Evolutionary conservation across 1,284 basidiomycete genomes (phyloP), one percentile per base, ranked within the genome.

Genomic region (Heterobasidion occidentale): DNA sequence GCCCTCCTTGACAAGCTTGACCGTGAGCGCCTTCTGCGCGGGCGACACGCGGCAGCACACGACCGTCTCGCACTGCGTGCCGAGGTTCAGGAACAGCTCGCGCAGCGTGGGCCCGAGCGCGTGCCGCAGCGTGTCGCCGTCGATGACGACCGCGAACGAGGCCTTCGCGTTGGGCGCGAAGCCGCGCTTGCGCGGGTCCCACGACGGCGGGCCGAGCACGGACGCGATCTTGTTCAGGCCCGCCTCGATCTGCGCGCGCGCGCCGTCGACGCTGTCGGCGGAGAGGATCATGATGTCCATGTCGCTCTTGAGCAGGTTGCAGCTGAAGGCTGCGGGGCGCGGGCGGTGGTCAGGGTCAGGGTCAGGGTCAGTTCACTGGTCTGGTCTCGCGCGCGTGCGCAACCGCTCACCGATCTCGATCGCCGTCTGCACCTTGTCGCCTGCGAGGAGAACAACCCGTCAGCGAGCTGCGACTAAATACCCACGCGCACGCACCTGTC

Each of bases 231-330:
- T 98, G 77, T 98, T 95, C 61, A 97, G 71, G 2, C 91, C 95
- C 0, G 87, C 92, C 70, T 98, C 94, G 59, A 98, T 90, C 70
- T 98, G 94, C 1, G 85, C 74, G 2, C 90, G 84, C 0, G 94
- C 83, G 9, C 85, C 83, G 54, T 89, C 86, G 42, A 79, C 74
- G 0, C 83, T 81, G 61, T 94, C 90, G 0, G 95, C 90, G 0
- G 92, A 94, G 42, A 98, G 78, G 66, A 98, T 98, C 93, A 98
- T 98, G 60, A 98, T 77, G 61, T 98, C 94, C 90, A 92, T 96
- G 59, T 90, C 84, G 67, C 80, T 86, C 71, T 94, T 95, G 60
- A 97, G 80, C 12, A 97, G 74, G 68, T 96, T 96, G 73, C 94
- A 97, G 64, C 88, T 87, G 79, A 93, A 94, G 35, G 88, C 75